These are phyloP conservation scores for Paecilomyces sp. DNA, from an alignment of 2,329 filamentous ascomycete species.

Conservation along the genomic window DNA sequence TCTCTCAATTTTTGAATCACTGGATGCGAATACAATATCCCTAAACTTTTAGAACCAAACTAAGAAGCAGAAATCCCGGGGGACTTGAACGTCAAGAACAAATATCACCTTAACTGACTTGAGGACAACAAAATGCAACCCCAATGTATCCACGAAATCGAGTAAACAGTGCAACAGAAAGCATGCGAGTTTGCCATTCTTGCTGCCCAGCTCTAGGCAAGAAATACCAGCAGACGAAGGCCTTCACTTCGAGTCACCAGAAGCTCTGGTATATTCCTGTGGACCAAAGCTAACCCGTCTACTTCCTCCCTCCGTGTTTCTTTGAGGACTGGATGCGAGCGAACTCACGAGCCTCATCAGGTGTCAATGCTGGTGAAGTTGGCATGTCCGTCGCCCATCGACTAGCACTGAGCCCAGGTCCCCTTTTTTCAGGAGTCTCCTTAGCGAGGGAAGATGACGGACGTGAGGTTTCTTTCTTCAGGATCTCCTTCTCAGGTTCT, in stretches of 20 bases:
- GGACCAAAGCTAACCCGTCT: not conserved
- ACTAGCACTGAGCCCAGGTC: not conserved
- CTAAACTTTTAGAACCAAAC: no score
- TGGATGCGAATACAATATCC: no score
- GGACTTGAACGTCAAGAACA: not conserved
- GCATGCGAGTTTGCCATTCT: not conserved
- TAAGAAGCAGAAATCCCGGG: not conserved
- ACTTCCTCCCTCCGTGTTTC: not conserved
- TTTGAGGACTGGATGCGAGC: not conserved
- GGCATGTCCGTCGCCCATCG: not conserved
- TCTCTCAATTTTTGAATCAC: no score
- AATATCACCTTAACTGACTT: not conserved
- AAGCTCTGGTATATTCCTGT: not conserved
- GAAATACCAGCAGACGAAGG: not conserved
- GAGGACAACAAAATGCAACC: not conserved
- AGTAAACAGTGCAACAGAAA: not conserved
- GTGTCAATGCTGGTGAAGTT: not conserved
- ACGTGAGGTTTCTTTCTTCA: not conserved
- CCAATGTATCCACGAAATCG: not conserved
- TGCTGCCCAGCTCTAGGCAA: not conserved
- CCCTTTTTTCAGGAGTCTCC: not conserved
- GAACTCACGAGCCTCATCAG: not conserved
- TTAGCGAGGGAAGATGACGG: not conserved
- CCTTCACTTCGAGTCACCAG: not conserved
- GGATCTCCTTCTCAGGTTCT: not conserved